Percentiles rank a stretch among this genome's conserved stretches.
These are phyloP conservation scores for Populus euphratica DNA, from an alignment of 345 rosid genomes.

Conservation along the genomic window DNA sequence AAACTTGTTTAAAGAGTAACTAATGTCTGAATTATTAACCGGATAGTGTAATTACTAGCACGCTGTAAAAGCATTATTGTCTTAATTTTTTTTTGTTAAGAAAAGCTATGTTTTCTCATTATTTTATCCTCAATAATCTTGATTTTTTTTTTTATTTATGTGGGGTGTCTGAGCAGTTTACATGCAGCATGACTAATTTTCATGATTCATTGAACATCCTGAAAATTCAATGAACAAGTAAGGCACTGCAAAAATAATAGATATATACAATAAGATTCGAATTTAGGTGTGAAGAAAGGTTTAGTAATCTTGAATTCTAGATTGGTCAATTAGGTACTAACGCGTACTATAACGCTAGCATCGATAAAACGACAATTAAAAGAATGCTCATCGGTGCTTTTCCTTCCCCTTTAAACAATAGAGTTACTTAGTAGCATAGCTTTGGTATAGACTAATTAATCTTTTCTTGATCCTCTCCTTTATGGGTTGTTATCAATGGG, in stretches of 20 bases:
- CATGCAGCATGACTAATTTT: too few relatives aligned
- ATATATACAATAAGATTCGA: too few relatives aligned
- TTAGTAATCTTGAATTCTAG: background rate
- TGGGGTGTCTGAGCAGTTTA: too few relatives aligned
- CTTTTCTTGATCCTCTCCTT: conserved; percentile 3
- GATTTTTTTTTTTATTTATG: background rate
- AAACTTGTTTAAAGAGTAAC: background rate
- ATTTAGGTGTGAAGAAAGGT: too few relatives aligned
- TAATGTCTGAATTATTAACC: background rate
- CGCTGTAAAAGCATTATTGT: background rate
- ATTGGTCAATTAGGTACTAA: background rate
- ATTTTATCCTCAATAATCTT: background rate
- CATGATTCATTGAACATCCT: too few relatives aligned
- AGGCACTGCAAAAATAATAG: too few relatives aligned
- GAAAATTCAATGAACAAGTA: too few relatives aligned
- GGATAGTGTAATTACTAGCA: background rate
- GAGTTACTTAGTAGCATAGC: conserved; percentile 14
- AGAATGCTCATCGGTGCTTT: background rate
- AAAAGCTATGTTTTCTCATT: background rate
- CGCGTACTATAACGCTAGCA: background rate
- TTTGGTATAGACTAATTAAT: conserved; percentile 1
- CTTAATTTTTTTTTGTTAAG: background rate
- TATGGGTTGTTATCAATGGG: conserved; percentile 5
- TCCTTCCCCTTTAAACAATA: background rate
- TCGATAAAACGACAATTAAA: background rate